Evolutionary conservation across 768 basidiomycete genomes (phyloP).

Genomic region (Mycena maculata): DNA sequence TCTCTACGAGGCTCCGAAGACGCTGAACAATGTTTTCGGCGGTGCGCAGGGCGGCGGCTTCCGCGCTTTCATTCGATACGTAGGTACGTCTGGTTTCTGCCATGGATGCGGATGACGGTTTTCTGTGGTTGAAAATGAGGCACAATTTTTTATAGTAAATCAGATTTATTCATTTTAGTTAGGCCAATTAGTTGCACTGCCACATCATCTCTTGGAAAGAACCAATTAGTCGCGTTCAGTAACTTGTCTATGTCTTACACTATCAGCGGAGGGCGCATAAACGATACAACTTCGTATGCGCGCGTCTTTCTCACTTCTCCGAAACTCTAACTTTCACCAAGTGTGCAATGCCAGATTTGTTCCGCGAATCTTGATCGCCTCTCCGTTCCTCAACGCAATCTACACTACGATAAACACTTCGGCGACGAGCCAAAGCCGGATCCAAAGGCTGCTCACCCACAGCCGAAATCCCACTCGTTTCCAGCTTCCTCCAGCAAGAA

Average conservation of each 20-base stretch:
- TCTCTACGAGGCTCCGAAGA: too few species aligned
- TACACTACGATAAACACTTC: conserved; percentile 69
- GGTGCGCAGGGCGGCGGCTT: too few species aligned
- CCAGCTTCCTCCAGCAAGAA: conserved; percentile 33
- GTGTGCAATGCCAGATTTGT: conserved; percentile 65
- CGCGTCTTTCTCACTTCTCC: neutral
- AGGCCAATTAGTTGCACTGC: too few species aligned
- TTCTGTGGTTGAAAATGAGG: too few species aligned
- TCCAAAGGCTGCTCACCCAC: conserved; percentile 14
- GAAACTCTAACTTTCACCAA: neutral
- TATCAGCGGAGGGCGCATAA: conserved; percentile 19
- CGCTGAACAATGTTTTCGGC: too few species aligned
- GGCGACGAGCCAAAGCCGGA: conserved; percentile 31
- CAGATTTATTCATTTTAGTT: too few species aligned
- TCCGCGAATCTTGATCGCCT: conserved; percentile 51
- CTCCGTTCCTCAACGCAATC: conserved; percentile 52
- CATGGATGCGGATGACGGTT: too few species aligned
- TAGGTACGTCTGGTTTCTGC: too few species aligned
- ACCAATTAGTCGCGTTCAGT: neutral
- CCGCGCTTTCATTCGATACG: too few species aligned
- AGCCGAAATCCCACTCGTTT: conserved; percentile 11
- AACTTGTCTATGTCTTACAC: conserved; percentile 27
- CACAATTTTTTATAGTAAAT: too few species aligned
- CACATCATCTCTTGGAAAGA: neutral
- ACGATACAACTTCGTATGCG: conserved; percentile 10